Evolutionary conservation across 2,329 filamentous ascomycete genomes (phyloP).

Genomic region (Lachnellula hyalina): DNA sequence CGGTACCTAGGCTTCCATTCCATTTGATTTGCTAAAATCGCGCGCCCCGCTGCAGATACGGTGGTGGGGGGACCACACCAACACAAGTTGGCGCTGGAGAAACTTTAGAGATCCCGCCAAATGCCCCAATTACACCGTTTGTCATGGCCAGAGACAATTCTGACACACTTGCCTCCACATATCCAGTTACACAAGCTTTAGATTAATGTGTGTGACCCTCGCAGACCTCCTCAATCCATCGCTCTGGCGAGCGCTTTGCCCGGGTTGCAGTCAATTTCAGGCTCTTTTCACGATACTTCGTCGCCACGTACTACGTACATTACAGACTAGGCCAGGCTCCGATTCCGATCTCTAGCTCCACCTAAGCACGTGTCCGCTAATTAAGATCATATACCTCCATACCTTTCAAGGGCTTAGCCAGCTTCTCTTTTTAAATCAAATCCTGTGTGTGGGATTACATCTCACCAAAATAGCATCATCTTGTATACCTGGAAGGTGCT

Average conservation of each 20-base stretch:
- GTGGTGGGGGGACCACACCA: not conserved
- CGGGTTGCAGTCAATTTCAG: constrained; percentile 11
- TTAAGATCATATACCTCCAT: not conserved
- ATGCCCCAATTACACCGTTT: not conserved
- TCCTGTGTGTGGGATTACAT: not conserved
- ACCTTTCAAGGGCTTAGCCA: not conserved
- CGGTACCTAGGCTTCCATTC: too few relatives aligned
- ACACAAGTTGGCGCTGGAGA: not conserved
- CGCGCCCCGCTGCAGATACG: too few relatives aligned
- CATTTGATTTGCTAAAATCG: too few relatives aligned
- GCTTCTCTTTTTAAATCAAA: not conserved
- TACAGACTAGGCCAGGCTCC: not conserved
- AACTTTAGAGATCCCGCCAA: not conserved
- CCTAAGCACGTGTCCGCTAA: constrained; percentile 4
- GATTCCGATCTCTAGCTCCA: not conserved
- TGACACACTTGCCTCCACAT: constrained; percentile 5
- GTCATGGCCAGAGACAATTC: not conserved
- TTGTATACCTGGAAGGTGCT: not conserved
- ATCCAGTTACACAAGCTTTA: constrained; percentile 11
- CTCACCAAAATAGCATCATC: not conserved
- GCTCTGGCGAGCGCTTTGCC: constrained; percentile 1
- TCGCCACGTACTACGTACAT: constrained; percentile 6
- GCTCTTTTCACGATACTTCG: constrained; percentile 11
- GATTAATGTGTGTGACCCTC: constrained; percentile 8
- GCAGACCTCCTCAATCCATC: not conserved